Evolutionary conservation across 305 asterid species (phyloP), one percentile per base, ranked within the genome.

Genomic region (Solanum hybrid): DNA sequence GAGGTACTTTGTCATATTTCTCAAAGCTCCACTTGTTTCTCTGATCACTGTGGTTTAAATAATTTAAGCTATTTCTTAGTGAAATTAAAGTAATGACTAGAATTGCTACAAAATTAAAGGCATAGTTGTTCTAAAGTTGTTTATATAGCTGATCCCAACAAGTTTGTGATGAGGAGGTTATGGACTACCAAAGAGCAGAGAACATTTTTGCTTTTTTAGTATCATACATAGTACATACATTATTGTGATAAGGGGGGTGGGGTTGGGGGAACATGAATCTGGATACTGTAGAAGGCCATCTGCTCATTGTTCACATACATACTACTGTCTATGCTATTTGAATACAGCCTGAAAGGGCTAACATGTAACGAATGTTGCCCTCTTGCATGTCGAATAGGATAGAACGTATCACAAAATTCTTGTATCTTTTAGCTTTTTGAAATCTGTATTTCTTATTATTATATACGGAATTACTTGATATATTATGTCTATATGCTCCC

Each of bases 1-100:
- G 73, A 96, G 98, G 99, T 97, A 92, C 20, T 16, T 29, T 36
- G 29, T 29, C 39, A 83, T 28, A 29, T 28, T 46, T 83, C 37
- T 83, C 37, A 46, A 83, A 83, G 87, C 73, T 83, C 26, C 40
- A 83, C 3, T 46, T 46, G 69, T 51, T 82, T 82, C 14, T 40
- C 13, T 83, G 8, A 83, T 83, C 39, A 42, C 18, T 24, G 24
- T 83, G 9, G 14, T 42, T 82, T 83, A 42, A 42, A 79, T 79
- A 79, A 36, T 79, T 79, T 37, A 37, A 79, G 61, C 20, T 79
- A n/a, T 79, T 36, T 36, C 40, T 22, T 22, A 80, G 33, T 37
- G 61, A n/a, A 26, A 37, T 80, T 14, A 26, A 81, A 34, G 69
- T 40, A 26, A 82, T 40, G 64, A 29, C 26, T 46, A 16, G 87